Evolutionary conservation across 2,329 filamentous ascomycete species (phyloP).

Genomic region (Aspergillus felis): DNA sequence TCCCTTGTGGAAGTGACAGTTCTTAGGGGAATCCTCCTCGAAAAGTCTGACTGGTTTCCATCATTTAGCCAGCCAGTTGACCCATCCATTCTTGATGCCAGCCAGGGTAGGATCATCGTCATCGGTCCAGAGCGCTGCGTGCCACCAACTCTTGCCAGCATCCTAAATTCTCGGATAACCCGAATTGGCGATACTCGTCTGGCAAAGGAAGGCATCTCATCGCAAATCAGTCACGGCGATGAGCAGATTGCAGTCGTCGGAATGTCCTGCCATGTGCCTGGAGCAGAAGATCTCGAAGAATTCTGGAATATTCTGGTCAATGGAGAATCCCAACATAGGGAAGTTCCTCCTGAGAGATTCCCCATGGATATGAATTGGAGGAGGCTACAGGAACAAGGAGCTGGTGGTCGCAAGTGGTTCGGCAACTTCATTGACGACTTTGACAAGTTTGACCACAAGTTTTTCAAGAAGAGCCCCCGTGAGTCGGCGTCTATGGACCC

Average conservation of each 20-base stretch:
- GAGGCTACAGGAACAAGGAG: conserved; percentile 6
- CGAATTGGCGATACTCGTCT: not conserved
- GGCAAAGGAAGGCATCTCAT: not conserved
- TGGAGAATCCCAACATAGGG: conserved; percentile 30
- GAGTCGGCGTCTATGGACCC: conserved; percentile 28
- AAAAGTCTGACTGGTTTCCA: conserved; percentile 35
- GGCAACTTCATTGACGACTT: conserved; percentile 18
- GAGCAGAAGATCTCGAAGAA: conserved; percentile 32
- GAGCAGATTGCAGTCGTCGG: conserved; percentile 36
- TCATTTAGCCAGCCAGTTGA: conserved; percentile 21
- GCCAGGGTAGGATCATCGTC: conserved; percentile 19
- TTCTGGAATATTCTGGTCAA: conserved; percentile 29
- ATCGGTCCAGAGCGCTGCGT: conserved; percentile 39
- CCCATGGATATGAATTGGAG: conserved; percentile 16
- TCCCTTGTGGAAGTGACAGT: conserved; percentile 25
- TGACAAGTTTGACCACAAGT: conserved; percentile 30
- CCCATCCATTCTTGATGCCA: conserved; percentile 1
- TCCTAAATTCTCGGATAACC: conserved; percentile 9
- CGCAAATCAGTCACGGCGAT: not conserved
- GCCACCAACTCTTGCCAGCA: conserved; percentile 28
- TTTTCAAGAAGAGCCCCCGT: conserved; percentile 27
- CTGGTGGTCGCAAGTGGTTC: conserved; percentile 8
- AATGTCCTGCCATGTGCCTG: conserved; percentile 32
- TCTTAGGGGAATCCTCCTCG: conserved; percentile 30
- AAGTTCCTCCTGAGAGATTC: conserved; percentile 20